phyloP scores from a whole-genome alignment of 2,329 filamentous ascomycete species.

The Pseudogymnoascus sp. region DNA sequence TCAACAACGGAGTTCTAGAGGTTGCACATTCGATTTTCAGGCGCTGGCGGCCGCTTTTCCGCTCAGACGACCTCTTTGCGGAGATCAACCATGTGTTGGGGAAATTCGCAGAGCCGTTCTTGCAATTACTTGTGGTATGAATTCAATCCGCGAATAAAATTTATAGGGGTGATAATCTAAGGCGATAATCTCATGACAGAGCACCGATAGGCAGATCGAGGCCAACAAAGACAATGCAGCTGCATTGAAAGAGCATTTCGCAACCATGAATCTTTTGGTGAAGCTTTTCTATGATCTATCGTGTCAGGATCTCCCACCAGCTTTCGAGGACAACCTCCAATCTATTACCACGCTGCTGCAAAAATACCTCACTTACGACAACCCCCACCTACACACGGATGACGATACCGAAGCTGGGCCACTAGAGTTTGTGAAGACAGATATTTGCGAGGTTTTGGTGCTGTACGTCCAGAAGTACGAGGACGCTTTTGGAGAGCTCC shows the following conservation, averaged over 20 bases:
- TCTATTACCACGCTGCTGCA: conserved; percentile 72
- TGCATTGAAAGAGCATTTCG: conserved; percentile 68
- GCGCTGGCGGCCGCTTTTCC: conserved; percentile 88
- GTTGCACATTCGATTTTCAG: conserved; percentile 98
- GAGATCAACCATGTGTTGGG: conserved; percentile 94
- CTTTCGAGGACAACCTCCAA: conserved; percentile 82
- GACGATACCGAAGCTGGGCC: conserved; percentile 85
- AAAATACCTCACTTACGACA: conserved; percentile 89
- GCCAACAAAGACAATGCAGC: conserved; percentile 68
- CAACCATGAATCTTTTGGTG: conserved; percentile 77
- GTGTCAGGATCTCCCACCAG: conserved; percentile 90
- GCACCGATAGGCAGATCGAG: conserved; percentile 63
- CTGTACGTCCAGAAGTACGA: conserved; percentile 93
- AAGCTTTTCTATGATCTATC: conserved; percentile 95
- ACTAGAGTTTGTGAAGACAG: conserved; percentile 80
- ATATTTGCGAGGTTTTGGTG: conserved; percentile 84
- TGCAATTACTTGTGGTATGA: conserved; percentile 65
- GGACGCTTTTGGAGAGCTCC: conserved; percentile 77
- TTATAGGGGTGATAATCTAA: conserved; percentile 5
- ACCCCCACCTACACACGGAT: conserved; percentile 70
- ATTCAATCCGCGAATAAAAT: conserved; percentile 11
- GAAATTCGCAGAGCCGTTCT: conserved; percentile 76
- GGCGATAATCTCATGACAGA: conserved; percentile 31
- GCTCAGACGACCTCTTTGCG: conserved; percentile 82
- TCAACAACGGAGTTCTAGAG: conserved; percentile 91